Conservation (phyloP, 75 land plant species). For the Ceratopteris richardii region DNA sequence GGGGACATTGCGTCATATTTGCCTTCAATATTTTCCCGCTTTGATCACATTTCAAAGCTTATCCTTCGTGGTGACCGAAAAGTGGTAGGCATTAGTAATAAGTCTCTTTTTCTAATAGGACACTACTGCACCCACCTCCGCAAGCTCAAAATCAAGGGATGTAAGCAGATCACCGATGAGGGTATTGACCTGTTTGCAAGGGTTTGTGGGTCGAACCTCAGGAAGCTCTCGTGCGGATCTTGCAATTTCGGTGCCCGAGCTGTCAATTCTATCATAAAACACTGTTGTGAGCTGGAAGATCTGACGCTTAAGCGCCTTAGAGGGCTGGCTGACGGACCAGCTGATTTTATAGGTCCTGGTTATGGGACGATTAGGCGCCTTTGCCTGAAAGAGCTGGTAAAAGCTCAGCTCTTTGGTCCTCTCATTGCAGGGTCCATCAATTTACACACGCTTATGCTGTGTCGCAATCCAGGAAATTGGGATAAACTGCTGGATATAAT, state of each 20-base stretch:
- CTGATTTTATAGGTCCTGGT: conserved; percentile 14
- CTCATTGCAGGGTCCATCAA: conserved; percentile 50
- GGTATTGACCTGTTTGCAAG: conserved; percentile 34
- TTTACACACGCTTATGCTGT: conserved; percentile 49
- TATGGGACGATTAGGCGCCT: conserved; percentile 32
- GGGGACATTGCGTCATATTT: conserved; percentile 25
- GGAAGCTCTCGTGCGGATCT: conserved; percentile 40
- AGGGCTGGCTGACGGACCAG: conserved; percentile 32
- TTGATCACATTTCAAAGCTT: conserved; percentile 25
- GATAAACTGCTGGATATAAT: conserved; percentile 48
- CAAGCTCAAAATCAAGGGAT: conserved; percentile 47
- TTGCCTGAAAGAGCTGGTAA: conserved; percentile 67
- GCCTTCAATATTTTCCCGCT: conserved; percentile 27
- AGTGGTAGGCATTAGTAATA: conserved; percentile 23
- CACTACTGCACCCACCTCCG: conserved; percentile 20
- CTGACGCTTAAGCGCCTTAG: conserved; percentile 74
- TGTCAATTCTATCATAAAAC: conserved; percentile 46
- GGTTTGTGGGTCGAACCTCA: conserved; percentile 19
- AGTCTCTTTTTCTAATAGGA: conserved; percentile 28
- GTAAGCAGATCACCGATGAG: conserved; percentile 35
- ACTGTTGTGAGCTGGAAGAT: conserved; percentile 55
- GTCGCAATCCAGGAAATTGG: conserved; percentile 68
- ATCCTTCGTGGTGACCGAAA: conserved; percentile 40
- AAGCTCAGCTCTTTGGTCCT: conserved; percentile 68
- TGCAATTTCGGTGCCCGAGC: conserved; percentile 26